Evolutionary conservation across 1,284 basidiomycete genomes (phyloP).

Genomic region (Pterulicium gracile): DNA sequence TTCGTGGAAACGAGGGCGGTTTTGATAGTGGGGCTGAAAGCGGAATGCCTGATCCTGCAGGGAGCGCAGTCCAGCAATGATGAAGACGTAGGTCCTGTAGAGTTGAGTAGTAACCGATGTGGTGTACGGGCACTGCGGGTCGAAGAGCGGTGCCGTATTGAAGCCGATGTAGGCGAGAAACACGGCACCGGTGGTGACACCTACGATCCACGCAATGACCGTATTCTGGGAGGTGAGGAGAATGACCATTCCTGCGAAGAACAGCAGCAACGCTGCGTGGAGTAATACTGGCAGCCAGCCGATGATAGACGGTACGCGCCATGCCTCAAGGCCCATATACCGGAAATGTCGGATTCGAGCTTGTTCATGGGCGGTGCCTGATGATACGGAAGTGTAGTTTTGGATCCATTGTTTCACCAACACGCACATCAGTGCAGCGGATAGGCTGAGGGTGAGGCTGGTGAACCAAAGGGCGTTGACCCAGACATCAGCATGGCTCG

Average conservation of each 20-base stretch:
- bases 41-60: no score
- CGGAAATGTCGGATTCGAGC: slow-evolving; percentile 2
- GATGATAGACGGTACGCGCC: not conserved
- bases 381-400: not conserved
- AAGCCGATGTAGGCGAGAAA: not conserved
- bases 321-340: not conserved
- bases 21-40: not conserved
- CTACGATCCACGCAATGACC: not conserved
- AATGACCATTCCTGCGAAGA: slow-evolving; percentile 1
- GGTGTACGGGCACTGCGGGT: not conserved
- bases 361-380: not conserved
- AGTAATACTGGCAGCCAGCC: not conserved
- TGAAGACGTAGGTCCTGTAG: not conserved
- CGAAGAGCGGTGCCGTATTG: not conserved
- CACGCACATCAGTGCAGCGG: not conserved
- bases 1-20: no score
- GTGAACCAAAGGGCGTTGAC: slow-evolving; percentile 2
- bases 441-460: not conserved
- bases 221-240: not conserved
- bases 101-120: not conserved
- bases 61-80: not conserved
- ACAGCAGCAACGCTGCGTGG: not conserved
- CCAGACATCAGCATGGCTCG: not conserved
- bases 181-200: not conserved
- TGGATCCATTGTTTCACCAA: slow-evolving; percentile 1